A percentile compares a stretch with the other conserved stretches of the same genome.
phyloP scores from a whole-genome alignment of 1,284 basidiomycete genomes.

The Pseudozyma tsukubaensis region DNA sequence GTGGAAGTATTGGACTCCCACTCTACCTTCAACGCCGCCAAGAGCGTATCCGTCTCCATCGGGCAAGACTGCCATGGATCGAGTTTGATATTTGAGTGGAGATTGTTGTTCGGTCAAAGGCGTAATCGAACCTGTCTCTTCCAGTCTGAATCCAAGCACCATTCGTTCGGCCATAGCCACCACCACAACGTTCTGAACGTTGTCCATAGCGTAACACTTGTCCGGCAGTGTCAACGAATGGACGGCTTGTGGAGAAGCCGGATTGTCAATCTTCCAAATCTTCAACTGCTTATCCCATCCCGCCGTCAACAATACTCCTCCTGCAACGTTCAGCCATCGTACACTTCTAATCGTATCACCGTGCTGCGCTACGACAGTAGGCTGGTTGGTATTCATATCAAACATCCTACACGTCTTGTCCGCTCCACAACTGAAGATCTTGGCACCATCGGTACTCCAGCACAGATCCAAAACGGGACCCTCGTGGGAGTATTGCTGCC shows the following conservation, averaged over 20 bases:
- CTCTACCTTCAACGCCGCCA: constrained; percentile 93
- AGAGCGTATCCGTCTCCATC: constrained; percentile 74
- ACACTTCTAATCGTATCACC: constrained; percentile 83
- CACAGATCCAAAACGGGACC: constrained; percentile 83
- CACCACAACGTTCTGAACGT: constrained; percentile 86
- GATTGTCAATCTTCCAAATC: constrained; percentile 61
- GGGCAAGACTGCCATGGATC: constrained; percentile 69
- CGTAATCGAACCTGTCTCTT: constrained; percentile 72
- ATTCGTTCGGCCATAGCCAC: constrained; percentile 91
- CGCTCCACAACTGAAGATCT: constrained; percentile 84
- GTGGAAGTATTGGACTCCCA: constrained; percentile 87
- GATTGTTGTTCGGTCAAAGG: constrained; percentile 52
- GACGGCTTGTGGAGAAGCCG: constrained; percentile 51
- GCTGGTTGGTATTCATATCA: constrained; percentile 78
- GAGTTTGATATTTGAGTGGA: constrained; percentile 86
- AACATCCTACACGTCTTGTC: constrained; percentile 86
- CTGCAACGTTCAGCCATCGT: constrained; percentile 79
- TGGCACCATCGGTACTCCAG: constrained; percentile 86
- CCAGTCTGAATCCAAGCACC: constrained; percentile 86
- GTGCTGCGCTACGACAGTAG: constrained; percentile 80
- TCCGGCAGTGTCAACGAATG: constrained; percentile 77
- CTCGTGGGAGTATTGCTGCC: constrained; percentile 77
- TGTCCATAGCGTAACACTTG: constrained; percentile 85
- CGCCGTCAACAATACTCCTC: constrained; percentile 82
- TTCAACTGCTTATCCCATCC: constrained; percentile 93